These are phyloP conservation scores for Glycine tomentella DNA, from an alignment of 306 rosid genomes.

Conservation along the genomic window DNA sequence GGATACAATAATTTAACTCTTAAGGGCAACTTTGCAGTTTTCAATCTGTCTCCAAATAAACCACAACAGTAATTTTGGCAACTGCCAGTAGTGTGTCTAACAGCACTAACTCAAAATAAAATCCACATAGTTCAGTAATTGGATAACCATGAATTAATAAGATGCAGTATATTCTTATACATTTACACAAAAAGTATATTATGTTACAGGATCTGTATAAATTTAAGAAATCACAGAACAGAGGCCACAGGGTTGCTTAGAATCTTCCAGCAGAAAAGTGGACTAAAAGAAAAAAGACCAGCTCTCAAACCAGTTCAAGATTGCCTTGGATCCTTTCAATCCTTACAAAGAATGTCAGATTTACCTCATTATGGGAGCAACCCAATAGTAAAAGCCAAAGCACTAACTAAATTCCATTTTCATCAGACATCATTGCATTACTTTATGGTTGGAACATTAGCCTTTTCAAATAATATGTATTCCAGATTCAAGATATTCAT, in stretches of 20 bases:
- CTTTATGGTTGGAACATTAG: not conserved
- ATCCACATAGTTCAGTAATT: not conserved
- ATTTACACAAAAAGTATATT: not conserved
- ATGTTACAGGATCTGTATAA: not conserved
- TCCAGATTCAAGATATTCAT: not conserved
- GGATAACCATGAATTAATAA: not conserved
- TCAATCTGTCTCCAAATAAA: not conserved
- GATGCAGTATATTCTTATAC: not conserved
- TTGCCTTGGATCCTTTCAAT: not conserved
- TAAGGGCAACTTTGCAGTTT: not conserved
- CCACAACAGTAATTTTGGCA: conserved; percentile 18
- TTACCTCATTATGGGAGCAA: not conserved
- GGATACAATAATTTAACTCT: too few relatives aligned
- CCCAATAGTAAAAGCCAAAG: not conserved
- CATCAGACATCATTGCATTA: not conserved
- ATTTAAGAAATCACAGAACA: not conserved
- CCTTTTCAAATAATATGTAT: not conserved
- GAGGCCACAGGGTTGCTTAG: not conserved
- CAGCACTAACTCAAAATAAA: not conserved
- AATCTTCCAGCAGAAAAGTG: not conserved
- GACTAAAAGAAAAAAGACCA: not conserved
- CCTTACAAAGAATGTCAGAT: not conserved
- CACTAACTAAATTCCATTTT: conserved; percentile 6
- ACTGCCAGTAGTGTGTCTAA: not conserved
- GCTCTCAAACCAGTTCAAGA: not conserved